Evolutionary conservation across 2,329 filamentous ascomycete genomes (phyloP).

Genomic region (Sordariomycetes sp.): DNA sequence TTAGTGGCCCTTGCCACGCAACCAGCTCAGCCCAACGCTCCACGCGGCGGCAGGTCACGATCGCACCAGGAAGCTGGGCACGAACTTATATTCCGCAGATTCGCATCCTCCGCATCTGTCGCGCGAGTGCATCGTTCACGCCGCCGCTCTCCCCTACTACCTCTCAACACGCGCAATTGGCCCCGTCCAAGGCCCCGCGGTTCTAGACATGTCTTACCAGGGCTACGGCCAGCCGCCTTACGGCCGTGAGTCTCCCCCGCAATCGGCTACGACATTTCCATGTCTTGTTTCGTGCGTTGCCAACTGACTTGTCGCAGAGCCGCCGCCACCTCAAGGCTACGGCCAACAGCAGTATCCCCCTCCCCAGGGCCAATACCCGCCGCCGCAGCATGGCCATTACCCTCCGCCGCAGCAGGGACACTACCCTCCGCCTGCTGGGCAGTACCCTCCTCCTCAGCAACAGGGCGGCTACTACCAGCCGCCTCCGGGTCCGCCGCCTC

Average conservation of each 20-base stretch:
- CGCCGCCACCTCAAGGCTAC: slow-evolving; percentile 27
- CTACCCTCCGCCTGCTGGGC: slow-evolving; percentile 19
- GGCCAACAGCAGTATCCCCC: slow-evolving; percentile 23
- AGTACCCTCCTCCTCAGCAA: slow-evolving; percentile 24
- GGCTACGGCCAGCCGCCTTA: slow-evolving; percentile 19
- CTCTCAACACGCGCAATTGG: too few species aligned
- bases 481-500: slow-evolving; percentile 14
- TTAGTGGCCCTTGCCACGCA: neutral
- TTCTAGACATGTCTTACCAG: slow-evolving; percentile 28
- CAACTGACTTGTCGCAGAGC: slow-evolving; percentile 5
- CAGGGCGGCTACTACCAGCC: slow-evolving; percentile 17
- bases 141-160: too few species aligned
- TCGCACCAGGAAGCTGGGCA: too few species aligned
- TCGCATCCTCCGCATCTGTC: too few species aligned
- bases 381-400: slow-evolving; percentile 14
- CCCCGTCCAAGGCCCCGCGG: too few species aligned
- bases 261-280: too few species aligned
- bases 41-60: too few species aligned
- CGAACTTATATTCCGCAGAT: too few species aligned
- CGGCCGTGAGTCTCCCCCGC: slow-evolving; percentile 21
- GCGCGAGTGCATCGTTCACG: neutral
- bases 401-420: slow-evolving; percentile 15
- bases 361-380: slow-evolving; percentile 18
- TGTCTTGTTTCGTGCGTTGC: too few species aligned
- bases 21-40: neutral